These are phyloP conservation scores for Globisporangium carolinianum DNA, from an alignment of 352 stramenopile genomes.

Conservation along the genomic window DNA sequence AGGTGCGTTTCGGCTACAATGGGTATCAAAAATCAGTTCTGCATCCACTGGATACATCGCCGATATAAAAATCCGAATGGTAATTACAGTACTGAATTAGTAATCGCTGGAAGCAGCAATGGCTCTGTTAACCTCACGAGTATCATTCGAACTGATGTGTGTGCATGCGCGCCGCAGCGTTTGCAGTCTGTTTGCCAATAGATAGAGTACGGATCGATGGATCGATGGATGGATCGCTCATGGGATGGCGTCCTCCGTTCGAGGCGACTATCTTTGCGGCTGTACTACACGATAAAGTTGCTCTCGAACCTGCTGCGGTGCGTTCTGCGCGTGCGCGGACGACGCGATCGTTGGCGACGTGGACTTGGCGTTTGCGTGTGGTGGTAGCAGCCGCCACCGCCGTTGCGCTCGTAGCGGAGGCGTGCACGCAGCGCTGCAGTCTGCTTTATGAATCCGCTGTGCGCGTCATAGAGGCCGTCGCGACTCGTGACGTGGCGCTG, in stretches of 20 bases:
- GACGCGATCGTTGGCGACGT: neutral
- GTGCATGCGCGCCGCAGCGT: too few relatives aligned
- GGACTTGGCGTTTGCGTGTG: slow-evolving; percentile 8
- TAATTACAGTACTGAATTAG: too few relatives aligned
- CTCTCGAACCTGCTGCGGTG: slow-evolving; percentile 3
- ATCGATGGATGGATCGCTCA: neutral
- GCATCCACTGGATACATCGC: too few relatives aligned
- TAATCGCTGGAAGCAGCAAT: too few relatives aligned
- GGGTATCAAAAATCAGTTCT: too few relatives aligned
- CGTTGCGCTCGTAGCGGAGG: neutral
- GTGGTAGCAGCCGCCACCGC: neutral
- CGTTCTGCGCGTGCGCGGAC: neutral
- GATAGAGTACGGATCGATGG: too few relatives aligned
- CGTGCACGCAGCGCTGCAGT: neutral
- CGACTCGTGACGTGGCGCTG: slow-evolving; percentile 39
- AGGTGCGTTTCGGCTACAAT: too few relatives aligned
- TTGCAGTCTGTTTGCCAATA: too few relatives aligned
- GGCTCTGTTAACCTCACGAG: too few relatives aligned
- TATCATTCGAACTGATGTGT: too few relatives aligned
- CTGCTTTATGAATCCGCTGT: slow-evolving; percentile 7
- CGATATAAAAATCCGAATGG: too few relatives aligned
- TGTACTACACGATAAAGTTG: slow-evolving; percentile 40
- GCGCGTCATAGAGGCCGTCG: slow-evolving; percentile 20
- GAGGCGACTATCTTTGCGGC: neutral
- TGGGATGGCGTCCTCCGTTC: neutral